phyloP scores from a whole-genome alignment of 495 filamentous ascomycete species.

The Podospora pseudoanserina region DNA sequence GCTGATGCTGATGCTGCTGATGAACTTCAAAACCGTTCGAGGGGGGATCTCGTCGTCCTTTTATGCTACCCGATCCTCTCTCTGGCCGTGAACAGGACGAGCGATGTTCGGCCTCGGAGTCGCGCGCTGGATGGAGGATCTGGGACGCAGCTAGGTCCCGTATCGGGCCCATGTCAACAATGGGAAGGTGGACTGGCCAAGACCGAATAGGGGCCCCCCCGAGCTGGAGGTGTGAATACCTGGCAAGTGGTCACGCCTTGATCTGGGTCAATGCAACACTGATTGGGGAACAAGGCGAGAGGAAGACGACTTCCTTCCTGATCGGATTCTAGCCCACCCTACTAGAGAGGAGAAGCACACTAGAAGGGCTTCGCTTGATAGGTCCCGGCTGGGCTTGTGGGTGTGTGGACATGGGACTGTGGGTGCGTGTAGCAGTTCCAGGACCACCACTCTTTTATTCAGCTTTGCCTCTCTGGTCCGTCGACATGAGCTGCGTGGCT shows the following conservation, averaged over 20 bases:
- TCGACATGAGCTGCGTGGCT: neutral
- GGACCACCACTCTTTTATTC: neutral
- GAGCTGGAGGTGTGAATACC: neutral
- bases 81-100: neutral
- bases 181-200: neutral
- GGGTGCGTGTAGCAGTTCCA: neutral
- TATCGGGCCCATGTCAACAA: neutral
- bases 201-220: neutral
- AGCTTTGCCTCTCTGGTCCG: neutral
- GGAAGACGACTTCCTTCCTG: slow-evolving; percentile 23
- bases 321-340: slow-evolving; percentile 16
- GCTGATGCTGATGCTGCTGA: neutral
- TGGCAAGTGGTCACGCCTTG: neutral
- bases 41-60: neutral
- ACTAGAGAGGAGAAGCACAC: slow-evolving; percentile 1
- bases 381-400: neutral
- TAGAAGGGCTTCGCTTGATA: neutral
- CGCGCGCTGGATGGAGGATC: neutral
- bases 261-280: slow-evolving; percentile 13
- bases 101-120: neutral
- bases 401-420: neutral
- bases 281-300: neutral
- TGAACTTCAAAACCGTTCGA: neutral
- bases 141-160: neutral
- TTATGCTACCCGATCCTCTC: neutral